Evolutionary conservation across 2,329 filamentous ascomycete species (phyloP), one percentile per base, ranked within the genome.

Genomic region (Atkinsonella hypoxylon): DNA sequence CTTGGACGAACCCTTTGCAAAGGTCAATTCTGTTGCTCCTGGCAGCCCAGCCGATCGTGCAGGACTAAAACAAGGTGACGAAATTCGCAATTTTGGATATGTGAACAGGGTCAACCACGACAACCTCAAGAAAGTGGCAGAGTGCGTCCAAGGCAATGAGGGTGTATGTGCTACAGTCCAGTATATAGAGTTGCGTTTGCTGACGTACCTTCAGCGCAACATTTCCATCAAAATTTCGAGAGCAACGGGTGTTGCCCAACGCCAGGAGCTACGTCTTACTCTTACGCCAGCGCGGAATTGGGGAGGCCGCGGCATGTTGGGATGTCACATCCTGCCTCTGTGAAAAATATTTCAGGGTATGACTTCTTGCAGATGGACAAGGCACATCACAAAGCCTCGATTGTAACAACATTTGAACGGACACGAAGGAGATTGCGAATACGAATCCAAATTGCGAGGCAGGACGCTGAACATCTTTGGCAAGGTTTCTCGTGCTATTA

Each of bases 271-370:
- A 52, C 76, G 82, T 51, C 68, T 96, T 60, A 82, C 79, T 56
- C 70, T 98, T 56, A 87, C 75, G 45, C 91, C 91, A 49, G 78
- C 81, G 59, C 79, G 81, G 43, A 76, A 90, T 62, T 98, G 93
- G 91, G 91, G 91, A 57, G 93, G 93, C 31, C 77, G 89, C 66
- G 93, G 91, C 12, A 71, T 94, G 65, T 71, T 98, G 60, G 91
- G 91, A 50, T 98, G 91, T 66, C 90, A 96, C 70, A 79, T 97
- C 56, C 70, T 95, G 57, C 89, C 88, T 26, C 58, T 94, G 51
- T 95, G 50, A 46, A 40, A 41, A 36, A 31, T 34, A 11, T 20
- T 13, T 13, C 34, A 44, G 34, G 26, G 48, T 26, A 26, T 30
- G n/a, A 20, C n/a, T 20, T 42, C 32, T 41, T 45, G 47, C 51